Evolutionary conservation across 23 red algal species (phyloP).

Genomic region (Gracilaria domingensis): DNA sequence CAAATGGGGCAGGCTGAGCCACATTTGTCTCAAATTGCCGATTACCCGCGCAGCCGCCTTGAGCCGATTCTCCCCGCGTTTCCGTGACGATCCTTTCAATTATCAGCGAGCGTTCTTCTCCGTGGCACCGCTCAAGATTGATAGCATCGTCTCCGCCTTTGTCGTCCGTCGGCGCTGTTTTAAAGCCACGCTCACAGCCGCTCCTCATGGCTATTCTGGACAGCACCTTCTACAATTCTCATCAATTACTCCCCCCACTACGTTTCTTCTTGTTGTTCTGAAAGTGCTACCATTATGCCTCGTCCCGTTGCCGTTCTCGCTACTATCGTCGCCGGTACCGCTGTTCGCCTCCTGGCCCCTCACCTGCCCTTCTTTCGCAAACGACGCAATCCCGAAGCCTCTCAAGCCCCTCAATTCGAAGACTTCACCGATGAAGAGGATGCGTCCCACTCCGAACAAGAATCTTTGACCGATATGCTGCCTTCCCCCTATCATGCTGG

Average conservation of each 20-base stretch:
- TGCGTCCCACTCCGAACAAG: background rate
- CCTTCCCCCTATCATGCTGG: background rate
- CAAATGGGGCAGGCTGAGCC: background rate
- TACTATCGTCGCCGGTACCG: background rate
- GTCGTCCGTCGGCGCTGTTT: background rate
- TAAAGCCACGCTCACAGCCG: background rate
- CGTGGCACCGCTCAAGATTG: background rate
- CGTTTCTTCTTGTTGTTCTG: background rate
- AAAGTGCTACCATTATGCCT: background rate
- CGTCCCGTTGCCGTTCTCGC: background rate
- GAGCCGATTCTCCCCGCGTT: background rate
- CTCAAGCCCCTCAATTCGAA: background rate
- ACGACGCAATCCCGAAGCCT: background rate
- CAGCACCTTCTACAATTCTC: background rate
- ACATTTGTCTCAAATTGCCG: background rate
- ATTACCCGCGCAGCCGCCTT: background rate
- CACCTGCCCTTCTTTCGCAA: background rate
- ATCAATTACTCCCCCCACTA: background rate
- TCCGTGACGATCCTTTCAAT: too few relatives aligned
- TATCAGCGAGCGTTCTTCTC: too few relatives aligned
- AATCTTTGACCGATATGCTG: background rate
- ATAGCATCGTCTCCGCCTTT: background rate
- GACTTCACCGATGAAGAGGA: constrained; percentile 16
- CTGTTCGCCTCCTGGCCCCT: background rate
- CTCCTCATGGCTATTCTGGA: background rate